Evolutionary conservation across 2,329 filamentous ascomycete species (phyloP), one percentile per base, ranked within the genome.

Genomic region (Monosporascus sp.): DNA sequence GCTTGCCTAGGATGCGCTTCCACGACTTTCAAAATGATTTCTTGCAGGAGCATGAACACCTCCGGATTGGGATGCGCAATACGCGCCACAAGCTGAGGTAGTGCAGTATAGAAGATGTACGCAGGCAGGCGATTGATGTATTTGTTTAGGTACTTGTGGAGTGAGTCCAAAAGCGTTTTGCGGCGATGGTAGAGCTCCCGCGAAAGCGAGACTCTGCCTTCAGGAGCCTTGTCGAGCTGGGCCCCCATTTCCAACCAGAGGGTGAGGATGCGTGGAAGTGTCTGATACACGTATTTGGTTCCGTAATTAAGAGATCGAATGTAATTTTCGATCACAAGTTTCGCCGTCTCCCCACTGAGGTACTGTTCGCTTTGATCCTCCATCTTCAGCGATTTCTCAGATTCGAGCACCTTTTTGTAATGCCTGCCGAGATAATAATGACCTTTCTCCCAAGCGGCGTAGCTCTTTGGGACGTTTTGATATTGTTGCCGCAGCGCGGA

Each of bases 361-460:
- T 85, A 91, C 54, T 82, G 78, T 51, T 91, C 87, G 43, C 81
- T 85, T 69, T 96, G 91, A 58, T 92, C 91, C 27, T 87, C 82
- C 18, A 82, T 76, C 38, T 87, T 85, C 50, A 96, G 81, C 2
- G 81, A 76, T 69, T 90, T 92, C 68, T 97, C 91, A 0, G 90
- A 89, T 63, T 97, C 93, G 3, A 97, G 76, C 4, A 97, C 81
- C 70, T 97, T 99, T 68, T 96, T 95, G 78, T 99, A 99, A 70
- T 97, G 91, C 47, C 93, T 90, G 5, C 94, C 94, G 9, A 99
- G 81, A 68, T 97, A 96, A 68, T 97, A 99, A 67, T 97, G 93
- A 0, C 90, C 92, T 70, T 97, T 97, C 67, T 99, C 94, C 92
- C 93, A 99, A 49, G 83, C 83, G 5, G 77, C 73, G 61, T 78